phyloP scores from a whole-genome alignment of 1,284 basidiomycete genomes.

The Cryptococcus depauperatus region DNA sequence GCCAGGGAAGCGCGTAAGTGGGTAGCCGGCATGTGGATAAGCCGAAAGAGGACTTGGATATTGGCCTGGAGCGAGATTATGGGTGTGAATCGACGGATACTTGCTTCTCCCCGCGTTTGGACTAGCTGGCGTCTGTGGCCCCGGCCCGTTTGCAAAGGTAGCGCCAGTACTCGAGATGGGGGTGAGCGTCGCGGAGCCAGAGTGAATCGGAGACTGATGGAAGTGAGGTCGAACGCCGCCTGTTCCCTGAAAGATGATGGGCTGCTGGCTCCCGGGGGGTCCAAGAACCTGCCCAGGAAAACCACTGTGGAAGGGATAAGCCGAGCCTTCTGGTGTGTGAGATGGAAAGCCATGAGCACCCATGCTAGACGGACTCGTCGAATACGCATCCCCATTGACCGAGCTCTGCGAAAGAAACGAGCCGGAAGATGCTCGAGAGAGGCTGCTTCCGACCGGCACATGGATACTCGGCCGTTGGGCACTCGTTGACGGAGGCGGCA shows the following conservation, averaged over 20 bases:
- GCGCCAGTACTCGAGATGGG: constrained; percentile 8
- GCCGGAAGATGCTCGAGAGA: constrained; percentile 3
- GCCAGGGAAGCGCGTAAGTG: constrained; percentile 16
- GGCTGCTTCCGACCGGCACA: constrained; percentile 2
- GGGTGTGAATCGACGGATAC: background rate
- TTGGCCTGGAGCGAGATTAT: constrained; percentile 9
- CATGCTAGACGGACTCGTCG: constrained; percentile 18
- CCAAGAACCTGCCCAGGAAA: constrained; percentile 17
- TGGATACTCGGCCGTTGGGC: constrained; percentile 6
- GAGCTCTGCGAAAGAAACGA: constrained; percentile 15
- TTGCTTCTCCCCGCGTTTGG: background rate
- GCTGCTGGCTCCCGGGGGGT: constrained; percentile 9
- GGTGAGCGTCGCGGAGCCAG: constrained; percentile 7
- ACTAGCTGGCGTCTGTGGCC: constrained; percentile 8
- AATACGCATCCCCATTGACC: no score
- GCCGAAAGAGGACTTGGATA: constrained; percentile 9
- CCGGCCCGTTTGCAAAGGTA: constrained; percentile 4
- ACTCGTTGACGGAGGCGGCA: constrained; percentile 27
- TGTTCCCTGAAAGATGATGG: constrained; percentile 5
- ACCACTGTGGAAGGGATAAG: constrained; percentile 27
- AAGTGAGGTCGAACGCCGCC: constrained; percentile 5
- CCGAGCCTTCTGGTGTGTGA: constrained; percentile 29
- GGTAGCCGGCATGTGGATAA: constrained; percentile 10
- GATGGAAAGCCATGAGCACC: constrained; percentile 29
- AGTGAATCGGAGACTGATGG: constrained; percentile 4